Conservation (phyloP, 2,329 filamentous ascomycete genomes). For the Curvularia lunata region DNA sequence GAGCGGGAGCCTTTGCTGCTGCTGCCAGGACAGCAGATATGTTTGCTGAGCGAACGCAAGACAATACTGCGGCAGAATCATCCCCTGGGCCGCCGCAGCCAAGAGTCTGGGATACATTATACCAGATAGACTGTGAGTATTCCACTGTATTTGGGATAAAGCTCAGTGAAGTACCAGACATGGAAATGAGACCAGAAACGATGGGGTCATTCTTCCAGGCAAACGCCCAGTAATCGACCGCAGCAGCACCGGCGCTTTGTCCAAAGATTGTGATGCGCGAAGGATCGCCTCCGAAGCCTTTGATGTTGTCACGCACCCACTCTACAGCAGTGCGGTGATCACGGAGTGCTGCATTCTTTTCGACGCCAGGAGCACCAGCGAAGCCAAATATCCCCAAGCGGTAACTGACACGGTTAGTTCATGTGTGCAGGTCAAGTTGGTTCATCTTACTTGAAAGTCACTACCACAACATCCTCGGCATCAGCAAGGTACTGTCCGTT, state of each 20-base stretch:
- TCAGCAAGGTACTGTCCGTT: constrained; percentile 38
- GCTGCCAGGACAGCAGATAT: constrained; percentile 31
- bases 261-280: constrained; percentile 50
- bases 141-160: constrained; percentile 37
- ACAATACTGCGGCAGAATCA: constrained; percentile 36
- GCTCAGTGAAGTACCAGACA: constrained; percentile 55
- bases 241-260: constrained; percentile 48
- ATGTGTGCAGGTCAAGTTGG: neutral
- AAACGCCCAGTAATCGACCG: constrained; percentile 59
- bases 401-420: constrained; percentile 30
- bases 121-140: constrained; percentile 35
- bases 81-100: constrained; percentile 42
- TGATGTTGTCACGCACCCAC: constrained; percentile 52
- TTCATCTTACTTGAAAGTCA: constrained; percentile 34
- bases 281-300: constrained; percentile 50
- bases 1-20: constrained; percentile 33
- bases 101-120: constrained; percentile 49
- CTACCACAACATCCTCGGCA: constrained; percentile 39
- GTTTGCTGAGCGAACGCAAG: constrained; percentile 47
- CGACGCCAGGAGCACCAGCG: constrained; percentile 43
- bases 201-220: constrained; percentile 58
- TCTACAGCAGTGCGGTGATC: constrained; percentile 42
- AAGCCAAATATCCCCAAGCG: constrained; percentile 51
- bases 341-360: constrained; percentile 47
- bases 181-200: constrained; percentile 55